Conservation (phyloP, 2,329 filamentous ascomycete species). For the Huntiella moniliformis region DNA sequence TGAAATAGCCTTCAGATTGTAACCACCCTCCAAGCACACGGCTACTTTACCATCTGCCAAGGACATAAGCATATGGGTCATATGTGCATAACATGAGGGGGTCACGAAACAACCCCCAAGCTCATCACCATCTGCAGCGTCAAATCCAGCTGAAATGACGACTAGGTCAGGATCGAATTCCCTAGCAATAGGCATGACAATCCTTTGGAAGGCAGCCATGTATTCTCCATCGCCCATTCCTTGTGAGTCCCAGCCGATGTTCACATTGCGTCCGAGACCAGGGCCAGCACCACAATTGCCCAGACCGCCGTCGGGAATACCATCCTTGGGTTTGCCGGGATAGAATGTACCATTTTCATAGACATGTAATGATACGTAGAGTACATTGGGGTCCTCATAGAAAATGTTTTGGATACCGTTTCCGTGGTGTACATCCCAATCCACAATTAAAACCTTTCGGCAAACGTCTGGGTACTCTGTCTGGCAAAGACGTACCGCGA, state of each 20-base stretch:
- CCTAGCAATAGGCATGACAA: slow-evolving; percentile 87
- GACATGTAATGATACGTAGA: slow-evolving; percentile 91
- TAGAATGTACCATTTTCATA: slow-evolving; percentile 75
- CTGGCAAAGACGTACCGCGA: slow-evolving; percentile 79
- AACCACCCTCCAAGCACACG: slow-evolving; percentile 88
- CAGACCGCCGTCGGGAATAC: slow-evolving; percentile 40
- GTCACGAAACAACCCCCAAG: slow-evolving; percentile 86
- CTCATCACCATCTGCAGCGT: slow-evolving; percentile 83
- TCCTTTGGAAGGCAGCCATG: slow-evolving; percentile 83
- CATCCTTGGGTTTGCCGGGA: slow-evolving; percentile 45
- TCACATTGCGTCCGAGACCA: slow-evolving; percentile 44
- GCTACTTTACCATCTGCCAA: slow-evolving; percentile 75
- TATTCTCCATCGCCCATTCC: slow-evolving; percentile 95
- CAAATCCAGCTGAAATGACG: slow-evolving; percentile 88
- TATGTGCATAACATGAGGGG: slow-evolving; percentile 82
- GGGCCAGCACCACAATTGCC: slow-evolving; percentile 37
- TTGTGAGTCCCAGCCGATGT: slow-evolving; percentile 48
- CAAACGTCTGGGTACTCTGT: slow-evolving; percentile 60
- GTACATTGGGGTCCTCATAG: slow-evolving; percentile 80
- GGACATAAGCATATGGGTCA: slow-evolving; percentile 99
- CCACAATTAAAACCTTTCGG: slow-evolving; percentile 77
- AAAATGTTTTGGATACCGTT: slow-evolving; percentile 96
- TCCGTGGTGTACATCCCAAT: slow-evolving; percentile 71
- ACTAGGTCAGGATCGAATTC: slow-evolving; percentile 91
- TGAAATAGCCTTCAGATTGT: slow-evolving; percentile 85